Percentiles rank a stretch among this genome's conserved stretches.
Evolutionary conservation across 192 early-diverging fungal species (phyloP).

Genomic region (Coemansia erecta): DNA sequence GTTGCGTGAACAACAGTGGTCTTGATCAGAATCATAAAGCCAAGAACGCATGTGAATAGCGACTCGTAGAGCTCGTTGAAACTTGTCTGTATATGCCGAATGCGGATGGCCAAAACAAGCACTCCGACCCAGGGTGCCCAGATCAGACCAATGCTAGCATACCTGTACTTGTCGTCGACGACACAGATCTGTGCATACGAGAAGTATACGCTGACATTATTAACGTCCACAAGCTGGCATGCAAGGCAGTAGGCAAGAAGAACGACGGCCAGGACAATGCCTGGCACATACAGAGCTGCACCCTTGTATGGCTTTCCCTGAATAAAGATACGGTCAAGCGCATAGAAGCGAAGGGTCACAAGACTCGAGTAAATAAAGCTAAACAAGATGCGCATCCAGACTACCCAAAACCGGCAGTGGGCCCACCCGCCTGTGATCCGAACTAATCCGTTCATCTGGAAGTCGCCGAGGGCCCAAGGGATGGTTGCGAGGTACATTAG

Average conservation of each 20-base stretch:
- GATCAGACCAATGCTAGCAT: constrained; percentile 25
- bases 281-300: constrained; percentile 14
- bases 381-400: constrained; percentile 31
- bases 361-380: constrained; percentile 17
- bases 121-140: constrained; percentile 19
- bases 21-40: constrained; percentile 20
- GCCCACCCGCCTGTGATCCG: constrained; percentile 12
- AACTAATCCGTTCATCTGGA: constrained; percentile 26
- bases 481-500: constrained; percentile 24
- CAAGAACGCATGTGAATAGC: constrained; percentile 13
- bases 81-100: constrained; percentile 25
- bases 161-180: constrained; percentile 19
- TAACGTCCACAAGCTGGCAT: constrained; percentile 17
- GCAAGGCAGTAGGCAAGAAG: constrained; percentile 20
- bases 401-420: constrained; percentile 24
- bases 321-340: constrained; percentile 28
- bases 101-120: constrained; percentile 7
- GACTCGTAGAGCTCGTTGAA: constrained; percentile 15
- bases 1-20: constrained; percentile 23
- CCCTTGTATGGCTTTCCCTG: constrained; percentile 30
- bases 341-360: constrained; percentile 21
- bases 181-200: constrained; percentile 17
- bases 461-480: constrained; percentile 19
- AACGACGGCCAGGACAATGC: not conserved
- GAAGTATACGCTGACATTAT: constrained; percentile 13